Base-by-base conservation (phyloP, 805 yeast species). In the Wickerhamomyces subpelliculosus region DNA sequence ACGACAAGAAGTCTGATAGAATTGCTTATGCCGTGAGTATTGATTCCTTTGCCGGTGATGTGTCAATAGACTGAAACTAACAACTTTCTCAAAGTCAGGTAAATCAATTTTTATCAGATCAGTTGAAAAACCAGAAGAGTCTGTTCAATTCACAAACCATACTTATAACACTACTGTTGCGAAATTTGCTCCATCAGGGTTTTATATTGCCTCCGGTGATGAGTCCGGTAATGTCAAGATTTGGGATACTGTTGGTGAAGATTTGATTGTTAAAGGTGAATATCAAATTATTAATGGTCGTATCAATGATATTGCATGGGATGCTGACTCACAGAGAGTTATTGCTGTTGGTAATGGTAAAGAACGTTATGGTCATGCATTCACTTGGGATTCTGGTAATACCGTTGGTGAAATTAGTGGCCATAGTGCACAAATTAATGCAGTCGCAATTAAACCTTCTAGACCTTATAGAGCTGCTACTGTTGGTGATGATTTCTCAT, bases 341-440 rank as follows among this genome's bases (percentile, higher is more conserved):
- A 85, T 93, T 54, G 96, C 96, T 1, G 97, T 89, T 10, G 98
- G 98, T 39, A 82, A 84, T 49, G 98, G 97, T 35, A 82, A 82
- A 48, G 96, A 88, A 50, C 73, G 84, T 43, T 89, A 76, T 55
- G 98, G 97, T 7, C 96, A 84, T 49, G 88, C 94, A 46, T 86
- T 90, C 58, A 78, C 95, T 8, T 84, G 83, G 74, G 99, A 93
- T 55, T 75, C 95, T 1, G 98, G 98, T 43, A 93, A 93, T 61
- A 78, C 96, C n/a, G 79, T 93, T 32, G 99, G 98, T 39, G 97
- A 93, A 56, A 81, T 90, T 51, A 79, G 88, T 35, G 98, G 98
- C 19, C 98, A 93, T 57, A 73, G 90, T 14, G 80, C 86, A 20
- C 76, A 74, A 34, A 77, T 90, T 54, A 87, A 84, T 54, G 86